Evolutionary conservation across 257 asterid genomes (phyloP), one percentile per base, ranked within the genome.

Genomic region (Nicotiana benthamiana): DNA sequence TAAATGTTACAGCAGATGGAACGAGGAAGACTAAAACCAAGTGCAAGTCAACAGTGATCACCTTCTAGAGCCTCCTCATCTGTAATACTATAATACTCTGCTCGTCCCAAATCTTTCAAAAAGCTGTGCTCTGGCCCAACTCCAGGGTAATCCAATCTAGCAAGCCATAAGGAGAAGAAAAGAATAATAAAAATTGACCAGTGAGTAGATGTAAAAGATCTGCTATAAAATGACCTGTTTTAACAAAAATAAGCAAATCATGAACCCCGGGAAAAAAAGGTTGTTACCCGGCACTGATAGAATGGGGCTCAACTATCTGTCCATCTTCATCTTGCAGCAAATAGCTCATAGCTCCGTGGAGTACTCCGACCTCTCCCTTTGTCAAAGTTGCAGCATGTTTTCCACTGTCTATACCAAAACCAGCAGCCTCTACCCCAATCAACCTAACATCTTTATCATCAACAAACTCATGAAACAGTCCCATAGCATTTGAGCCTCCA

Each of bases 261-360:
- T 70, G 59, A 46, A 1, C 46, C 59, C 46, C n/a, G 4, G 4
- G 2, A 24, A 24, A 15, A 72, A 22, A 5, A 76, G 16, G 20
- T 32, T 36, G 59, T 81, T 92, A 95, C 99, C 99, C 98, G 43
- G 98, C 99, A 82, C 99, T 93, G 5, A 93, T 92, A n/a, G 99
- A 95, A 89, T 95, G 99, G 70, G 99, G 99, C 91, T 93, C 99
- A 48, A 92, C 52, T 64, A 95, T 95, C 84, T 95, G 98, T 52
- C 99, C 99, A 53, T 95, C 99, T 10, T 90, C 97, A 87, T 95
- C 99, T 86, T 95, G 99, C 88, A 95, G 80, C 90, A 95, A 85
- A 83, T 95, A 95, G 86, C 99, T 95, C 99, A 95, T 92, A 77
- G 99, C 98, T 82, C 99, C 99, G 43, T 95, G 99, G 81, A 93